Evolutionary conservation across 192 early-diverging fungal species (phyloP), one percentile per base, ranked within the genome.

Genomic region (Backusella macrospora): DNA sequence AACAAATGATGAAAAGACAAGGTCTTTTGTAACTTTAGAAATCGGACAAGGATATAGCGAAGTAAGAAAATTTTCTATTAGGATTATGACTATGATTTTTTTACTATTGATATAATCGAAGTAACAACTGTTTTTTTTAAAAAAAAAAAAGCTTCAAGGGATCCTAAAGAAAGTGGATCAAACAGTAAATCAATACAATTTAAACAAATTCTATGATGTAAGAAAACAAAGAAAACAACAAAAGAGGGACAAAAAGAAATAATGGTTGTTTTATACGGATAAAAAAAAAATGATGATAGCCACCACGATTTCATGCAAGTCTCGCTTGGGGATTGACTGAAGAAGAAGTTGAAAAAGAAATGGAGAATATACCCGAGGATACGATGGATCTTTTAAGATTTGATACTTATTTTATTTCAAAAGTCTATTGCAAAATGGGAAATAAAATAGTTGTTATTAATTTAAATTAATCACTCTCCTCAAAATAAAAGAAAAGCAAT

Each of bases 261-360:
- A 10, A 12, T 64, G 6, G 15, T 52, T 52, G 4, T 52, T 6
- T 52, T 16, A 21, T 18, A 10, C 49, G 1, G 2, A 52, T 52
- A 16, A 52, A 5, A 18, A 52, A 3, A 7, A 16, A 0, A 52
- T 47, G 1, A 47, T 47, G 13, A 52, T 37, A 65, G 63, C 67
- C 67, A 16, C 67, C 67, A 1, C 18, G 67, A 34, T 68, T 68
- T 14, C 67, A 68, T 47, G 44, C 67, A 23, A 68, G 67, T 44
- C 18, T 68, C 15, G 67, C 43, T 15, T 68, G 67, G 67, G n/a
- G 42, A 47, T 18, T 34, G 12, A 10, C 18, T 29, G 42, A 68
- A 45, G 12, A 14, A 6, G 45, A 4, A 6, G 44, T 68, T 3
- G 9, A 59, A 59, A 18, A 59, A 13, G 52, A 59, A 26, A 12